Evolutionary conservation across 164 flowering plant genomes (phyloP).

Genomic region (Vitis labrusca): DNA sequence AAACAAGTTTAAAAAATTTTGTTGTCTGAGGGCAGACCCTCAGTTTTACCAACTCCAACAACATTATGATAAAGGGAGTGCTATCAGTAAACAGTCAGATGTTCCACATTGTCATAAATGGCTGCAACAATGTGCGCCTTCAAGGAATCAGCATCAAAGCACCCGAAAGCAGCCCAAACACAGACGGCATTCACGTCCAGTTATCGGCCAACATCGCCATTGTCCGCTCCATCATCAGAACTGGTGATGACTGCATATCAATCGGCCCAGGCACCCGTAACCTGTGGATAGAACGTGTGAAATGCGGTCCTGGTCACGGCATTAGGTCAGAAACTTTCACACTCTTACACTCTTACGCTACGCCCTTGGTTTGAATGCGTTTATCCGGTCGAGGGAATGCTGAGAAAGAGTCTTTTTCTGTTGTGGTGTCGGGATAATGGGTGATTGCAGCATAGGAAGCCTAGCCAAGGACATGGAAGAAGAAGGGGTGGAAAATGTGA

Average conservation of each 20-base stretch:
- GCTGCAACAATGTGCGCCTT: conserved; percentile 21
- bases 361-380: too few relatives aligned
- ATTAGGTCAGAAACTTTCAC: conserved; percentile 19
- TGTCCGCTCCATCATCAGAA: conserved; percentile 11
- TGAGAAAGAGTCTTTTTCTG: neutral
- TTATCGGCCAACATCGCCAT: conserved; percentile 16
- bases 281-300: conserved; percentile 21
- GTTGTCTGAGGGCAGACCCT: conserved; percentile 17
- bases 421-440: neutral
- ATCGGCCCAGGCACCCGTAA: conserved; percentile 29
- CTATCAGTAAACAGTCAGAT: conserved; percentile 27
- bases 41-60: conserved; percentile 18
- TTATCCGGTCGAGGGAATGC: too few relatives aligned
- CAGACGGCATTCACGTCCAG: conserved; percentile 38
- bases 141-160: conserved; percentile 18
- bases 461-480: conserved; percentile 17
- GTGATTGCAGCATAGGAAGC: conserved; percentile 26
- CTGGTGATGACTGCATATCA: conserved; percentile 36
- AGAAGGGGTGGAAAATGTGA: conserved; percentile 30
- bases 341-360: neutral
- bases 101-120: conserved; percentile 24
- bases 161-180: conserved; percentile 28
- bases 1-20: neutral
- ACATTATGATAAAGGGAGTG: conserved; percentile 20
- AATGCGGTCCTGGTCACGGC: conserved; percentile 40